A percentile compares a stretch with the other conserved stretches of the same genome.
Evolutionary conservation across 1,139 yeast genomes (phyloP).

Genomic region (Nakaseomyces delphensis): DNA sequence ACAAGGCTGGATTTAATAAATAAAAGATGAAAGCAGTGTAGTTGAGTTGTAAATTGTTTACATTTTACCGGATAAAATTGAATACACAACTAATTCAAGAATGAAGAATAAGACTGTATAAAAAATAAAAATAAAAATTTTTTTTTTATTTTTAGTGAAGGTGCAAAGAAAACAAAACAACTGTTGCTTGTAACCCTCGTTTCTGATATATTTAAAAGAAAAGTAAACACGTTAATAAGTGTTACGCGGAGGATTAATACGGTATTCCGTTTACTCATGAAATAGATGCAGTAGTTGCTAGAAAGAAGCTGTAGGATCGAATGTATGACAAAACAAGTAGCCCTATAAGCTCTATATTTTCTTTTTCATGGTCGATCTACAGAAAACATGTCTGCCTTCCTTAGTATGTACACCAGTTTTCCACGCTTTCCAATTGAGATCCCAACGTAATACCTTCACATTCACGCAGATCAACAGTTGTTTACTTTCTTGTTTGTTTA

Average conservation of each 20-base stretch:
- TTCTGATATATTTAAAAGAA: background rate
- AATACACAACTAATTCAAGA: background rate
- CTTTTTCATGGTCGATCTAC: background rate
- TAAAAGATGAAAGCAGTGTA: background rate
- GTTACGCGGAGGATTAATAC: background rate
- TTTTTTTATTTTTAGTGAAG: background rate
- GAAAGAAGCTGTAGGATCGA: too few relatives aligned
- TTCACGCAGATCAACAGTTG: background rate
- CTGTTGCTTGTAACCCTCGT: background rate
- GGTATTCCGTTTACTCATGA: too few relatives aligned
- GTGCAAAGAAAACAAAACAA: background rate
- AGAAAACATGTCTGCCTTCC: too few relatives aligned
- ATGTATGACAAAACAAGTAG: too few relatives aligned
- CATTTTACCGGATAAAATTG: conserved; percentile 1
- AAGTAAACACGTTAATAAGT: background rate
- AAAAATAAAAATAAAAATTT: background rate
- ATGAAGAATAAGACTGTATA: background rate
- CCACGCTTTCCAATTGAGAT: too few relatives aligned
- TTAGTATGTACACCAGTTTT: too few relatives aligned
- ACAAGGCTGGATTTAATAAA: too few relatives aligned
- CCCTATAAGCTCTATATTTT: too few relatives aligned
- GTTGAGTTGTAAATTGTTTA: background rate
- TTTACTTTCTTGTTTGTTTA: background rate
- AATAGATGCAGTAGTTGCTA: too few relatives aligned
- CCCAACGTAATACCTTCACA: too few relatives aligned